phyloP scores from a whole-genome alignment of 495 filamentous ascomycete genomes.

The Lophiotrema nucula region DNA sequence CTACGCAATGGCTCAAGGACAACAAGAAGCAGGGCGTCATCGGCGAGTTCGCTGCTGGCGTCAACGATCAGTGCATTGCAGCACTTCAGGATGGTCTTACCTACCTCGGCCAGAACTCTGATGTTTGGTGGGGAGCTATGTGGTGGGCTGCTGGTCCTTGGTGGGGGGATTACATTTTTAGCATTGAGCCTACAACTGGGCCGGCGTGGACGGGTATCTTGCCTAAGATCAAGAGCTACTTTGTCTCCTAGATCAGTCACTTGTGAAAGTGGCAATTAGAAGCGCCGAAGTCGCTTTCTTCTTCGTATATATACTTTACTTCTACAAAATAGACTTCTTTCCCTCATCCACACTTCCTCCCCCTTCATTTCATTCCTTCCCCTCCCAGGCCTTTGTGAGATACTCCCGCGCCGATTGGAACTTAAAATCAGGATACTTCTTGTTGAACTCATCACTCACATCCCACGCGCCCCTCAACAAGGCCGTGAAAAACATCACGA shows the following conservation, averaged over 20 bases:
- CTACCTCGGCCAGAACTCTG: conserved; percentile 58
- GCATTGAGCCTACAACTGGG: conserved; percentile 57
- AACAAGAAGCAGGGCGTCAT: conserved; percentile 68
- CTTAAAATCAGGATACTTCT: conserved; percentile 18
- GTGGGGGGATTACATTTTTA: conserved; percentile 59
- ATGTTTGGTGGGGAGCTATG: conserved; percentile 66
- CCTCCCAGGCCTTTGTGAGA: conserved; percentile 27
- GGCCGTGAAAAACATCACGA: conserved; percentile 19
- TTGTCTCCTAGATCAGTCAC: conserved; percentile 6
- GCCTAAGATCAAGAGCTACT: conserved; percentile 28
- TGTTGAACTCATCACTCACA: conserved; percentile 24
- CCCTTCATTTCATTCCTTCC: no score
- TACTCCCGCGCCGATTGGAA: conserved; percentile 19
- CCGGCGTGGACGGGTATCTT: conserved; percentile 45
- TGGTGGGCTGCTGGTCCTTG: conserved; percentile 72
- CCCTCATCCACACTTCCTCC: not conserved
- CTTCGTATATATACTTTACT: not conserved
- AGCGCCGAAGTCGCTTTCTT: no score
- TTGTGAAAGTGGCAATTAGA: no score
- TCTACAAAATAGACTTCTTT: not conserved
- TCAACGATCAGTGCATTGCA: conserved; percentile 61
- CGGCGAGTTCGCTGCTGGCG: conserved; percentile 71
- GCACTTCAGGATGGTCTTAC: conserved; percentile 67
- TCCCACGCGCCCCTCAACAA: conserved; percentile 24
- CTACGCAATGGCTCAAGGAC: conserved; percentile 67